Evolutionary conservation across 805 yeast species (phyloP), one percentile per base, ranked within the genome.

Genomic region (Starmerella floris): DNA sequence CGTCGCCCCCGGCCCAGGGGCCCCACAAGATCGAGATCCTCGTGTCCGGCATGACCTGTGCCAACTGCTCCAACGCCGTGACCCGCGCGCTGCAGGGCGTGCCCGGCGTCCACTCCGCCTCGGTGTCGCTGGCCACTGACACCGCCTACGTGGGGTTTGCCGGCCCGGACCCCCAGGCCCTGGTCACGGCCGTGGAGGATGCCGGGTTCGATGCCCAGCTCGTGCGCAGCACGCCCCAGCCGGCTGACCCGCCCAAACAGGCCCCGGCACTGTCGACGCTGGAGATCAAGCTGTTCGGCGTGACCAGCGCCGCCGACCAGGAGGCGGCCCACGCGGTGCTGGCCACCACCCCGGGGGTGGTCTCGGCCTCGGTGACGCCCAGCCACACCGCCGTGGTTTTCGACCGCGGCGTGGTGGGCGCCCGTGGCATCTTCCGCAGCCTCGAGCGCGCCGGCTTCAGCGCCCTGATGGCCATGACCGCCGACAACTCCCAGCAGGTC

Each of bases 11-110:
- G 20, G 26, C 8, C 27, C 30, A 22, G 1, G n/a, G n/a, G n/a
- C 26, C 21, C 22, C 30, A 30, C 15, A 47, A 35, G 11, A 23
- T 54, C 25, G 52, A 49, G 35, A 39, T 61, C 34, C 42, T 58
- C 3, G 63, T 79, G 1, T 59, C 63, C 15, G 96, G 96, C 2
- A 88, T 87, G 96, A 87, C 97, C 2, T 88, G 96, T 56, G 79
- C 91, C 2, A 72, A 94, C 1, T 88, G 97, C 57, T 70, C 81
- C 0, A 68, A 78, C 2, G 65, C 91, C 0, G 73, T 88, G 19
- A 72, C 77, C 0, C 61, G 63, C 22, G 77, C 77, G 1, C 54
- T 83, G 23, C 62, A 66, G 42, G 55, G 55, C 0, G 42, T 73
- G 8, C 61, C 63, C 0, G 81, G 80, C 1, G 80, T 83, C 2